Conservation (phyloP, 208 protist species). For the Acanthamoeba culbertsoni region DNA sequence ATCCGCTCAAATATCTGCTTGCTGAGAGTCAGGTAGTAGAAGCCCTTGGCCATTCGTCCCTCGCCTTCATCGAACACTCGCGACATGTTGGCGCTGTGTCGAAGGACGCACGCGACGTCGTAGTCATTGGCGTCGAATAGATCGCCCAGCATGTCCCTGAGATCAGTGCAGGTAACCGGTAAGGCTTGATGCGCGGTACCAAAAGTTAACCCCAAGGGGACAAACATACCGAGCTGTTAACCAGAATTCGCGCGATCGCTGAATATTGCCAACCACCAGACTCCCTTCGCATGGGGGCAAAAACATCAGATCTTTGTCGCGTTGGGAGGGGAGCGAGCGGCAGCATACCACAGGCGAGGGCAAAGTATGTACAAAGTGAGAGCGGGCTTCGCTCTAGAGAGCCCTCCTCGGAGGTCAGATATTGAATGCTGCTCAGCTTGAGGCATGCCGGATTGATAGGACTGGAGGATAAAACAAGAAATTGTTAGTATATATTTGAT, state of each 20-base stretch:
- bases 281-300: neutral
- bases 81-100: neutral
- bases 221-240: neutral
- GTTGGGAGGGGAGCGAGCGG: too few species aligned
- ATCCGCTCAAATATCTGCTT: slow-evolving; percentile 24
- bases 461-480: neutral
- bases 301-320: too few species aligned
- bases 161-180: neutral
- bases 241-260: slow-evolving; percentile 13
- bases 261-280: neutral
- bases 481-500: neutral
- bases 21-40: slow-evolving; percentile 31
- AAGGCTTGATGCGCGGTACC: neutral
- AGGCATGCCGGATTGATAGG: slow-evolving; percentile 42
- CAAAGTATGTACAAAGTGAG: slow-evolving; percentile 33
- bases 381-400: neutral
- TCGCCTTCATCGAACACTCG: neutral
- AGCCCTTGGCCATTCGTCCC: neutral
- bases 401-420: slow-evolving; percentile 15
- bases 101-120: slow-evolving; percentile 12
- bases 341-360: slow-evolving; percentile 2
- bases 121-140: slow-evolving; percentile 35
- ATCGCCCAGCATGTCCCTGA: neutral
- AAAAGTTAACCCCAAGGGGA: neutral
- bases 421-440: neutral